Evolutionary conservation across 495 filamentous ascomycete genomes (phyloP).

Genomic region (Aspergillus taichungensis): DNA sequence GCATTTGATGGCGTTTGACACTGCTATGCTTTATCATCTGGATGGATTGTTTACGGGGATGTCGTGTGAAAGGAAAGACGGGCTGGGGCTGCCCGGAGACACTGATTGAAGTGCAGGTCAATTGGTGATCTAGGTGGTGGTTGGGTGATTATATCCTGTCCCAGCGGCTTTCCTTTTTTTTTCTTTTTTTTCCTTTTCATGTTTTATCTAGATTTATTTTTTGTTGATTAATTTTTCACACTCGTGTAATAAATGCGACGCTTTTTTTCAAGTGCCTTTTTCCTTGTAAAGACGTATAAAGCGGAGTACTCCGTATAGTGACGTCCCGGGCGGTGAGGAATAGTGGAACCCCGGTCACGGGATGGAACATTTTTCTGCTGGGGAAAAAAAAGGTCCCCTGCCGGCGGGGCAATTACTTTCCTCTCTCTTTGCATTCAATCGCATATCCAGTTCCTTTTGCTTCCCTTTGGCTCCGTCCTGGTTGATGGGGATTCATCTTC

Average conservation of each 20-base stretch:
- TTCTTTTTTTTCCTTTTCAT: conserved; percentile 3
- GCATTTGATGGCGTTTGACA: conserved; percentile 43
- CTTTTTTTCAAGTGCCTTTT: too few relatives aligned
- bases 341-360: conserved; percentile 20
- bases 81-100: conserved; percentile 3
- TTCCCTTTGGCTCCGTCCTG: neutral
- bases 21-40: conserved; percentile 10
- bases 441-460: conserved; percentile 3
- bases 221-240: neutral
- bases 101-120: conserved; percentile 41
- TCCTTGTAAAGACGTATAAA: neutral
- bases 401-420: conserved; percentile 13
- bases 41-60: conserved; percentile 10
- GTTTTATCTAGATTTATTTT: neutral
- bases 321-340: conserved; percentile 17
- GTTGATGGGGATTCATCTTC: conserved; percentile 1
- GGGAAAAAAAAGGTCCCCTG: conserved; percentile 22
- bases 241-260: neutral
- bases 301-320: conserved; percentile 4
- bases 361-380: conserved; percentile 20
- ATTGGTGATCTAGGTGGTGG: conserved; percentile 4
- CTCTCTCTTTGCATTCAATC: neutral
- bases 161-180: neutral
- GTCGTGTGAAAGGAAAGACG: conserved; percentile 8
- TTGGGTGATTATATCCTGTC: neutral